Evolutionary conservation across 306 rosid species (phyloP).

Genomic region (Medicago ruthenica): DNA sequence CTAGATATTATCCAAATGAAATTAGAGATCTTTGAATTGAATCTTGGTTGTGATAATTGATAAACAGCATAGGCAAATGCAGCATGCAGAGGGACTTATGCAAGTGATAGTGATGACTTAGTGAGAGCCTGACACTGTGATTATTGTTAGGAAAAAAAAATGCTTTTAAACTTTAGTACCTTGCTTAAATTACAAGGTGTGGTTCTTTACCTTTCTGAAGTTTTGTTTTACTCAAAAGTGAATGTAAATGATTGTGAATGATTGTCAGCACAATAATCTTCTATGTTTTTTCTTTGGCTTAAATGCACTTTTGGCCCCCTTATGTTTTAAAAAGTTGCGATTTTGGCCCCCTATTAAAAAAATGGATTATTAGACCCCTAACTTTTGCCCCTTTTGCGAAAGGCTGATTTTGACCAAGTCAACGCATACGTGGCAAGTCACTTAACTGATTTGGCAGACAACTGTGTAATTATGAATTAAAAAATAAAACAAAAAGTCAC

Average conservation of each 20-base stretch:
- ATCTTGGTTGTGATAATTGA: constrained; percentile 21
- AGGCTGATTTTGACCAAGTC: too few species aligned
- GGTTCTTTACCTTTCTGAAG: constrained; percentile 20
- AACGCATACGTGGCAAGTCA: too few species aligned
- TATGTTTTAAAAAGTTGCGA: too few species aligned
- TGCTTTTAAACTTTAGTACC: constrained; percentile 40
- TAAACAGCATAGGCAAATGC: constrained; percentile 26
- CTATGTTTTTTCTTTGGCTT: neutral
- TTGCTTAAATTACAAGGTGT: constrained; percentile 48
- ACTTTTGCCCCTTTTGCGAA: too few species aligned
- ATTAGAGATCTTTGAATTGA: constrained; percentile 20
- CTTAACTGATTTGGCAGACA: too few species aligned
- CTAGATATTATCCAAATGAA: constrained; percentile 37
- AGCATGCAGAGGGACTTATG: constrained; percentile 38
- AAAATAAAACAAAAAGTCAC: too few species aligned
- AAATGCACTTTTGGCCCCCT: too few species aligned
- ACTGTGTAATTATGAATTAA: too few species aligned
- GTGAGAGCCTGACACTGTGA: constrained; percentile 32
- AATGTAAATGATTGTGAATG: constrained; percentile 50
- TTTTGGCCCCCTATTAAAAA: too few species aligned
- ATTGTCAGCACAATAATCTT: constrained; percentile 32
- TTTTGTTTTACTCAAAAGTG: constrained; percentile 45
- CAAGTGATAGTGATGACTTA: constrained; percentile 24
- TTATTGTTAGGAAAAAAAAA: constrained; percentile 8
- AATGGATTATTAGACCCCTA: too few species aligned